Evolutionary conservation across 2,329 filamentous ascomycete genomes (phyloP).

Genomic region (Chalara sp.): DNA sequence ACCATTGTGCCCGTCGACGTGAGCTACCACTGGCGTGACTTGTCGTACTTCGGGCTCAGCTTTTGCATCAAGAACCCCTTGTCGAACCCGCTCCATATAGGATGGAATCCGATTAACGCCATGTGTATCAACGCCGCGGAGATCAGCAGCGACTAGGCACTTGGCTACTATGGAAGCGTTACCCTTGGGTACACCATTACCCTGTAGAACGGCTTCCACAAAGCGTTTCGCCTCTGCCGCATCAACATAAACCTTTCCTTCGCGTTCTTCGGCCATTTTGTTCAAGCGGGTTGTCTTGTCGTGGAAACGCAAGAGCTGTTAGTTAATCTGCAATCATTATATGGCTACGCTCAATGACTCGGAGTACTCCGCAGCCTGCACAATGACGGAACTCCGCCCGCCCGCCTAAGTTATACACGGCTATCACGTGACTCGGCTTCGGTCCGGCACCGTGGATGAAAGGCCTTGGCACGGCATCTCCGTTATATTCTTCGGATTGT

Average conservation of each 20-base stretch:
- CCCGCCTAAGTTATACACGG: too few relatives aligned
- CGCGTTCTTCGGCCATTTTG: too few relatives aligned
- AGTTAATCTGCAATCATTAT: too few relatives aligned
- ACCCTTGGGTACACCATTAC: constrained; percentile 50
- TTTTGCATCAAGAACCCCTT: constrained; percentile 57
- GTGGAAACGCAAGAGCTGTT: too few relatives aligned
- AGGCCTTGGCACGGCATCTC: too few relatives aligned
- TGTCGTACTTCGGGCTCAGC: constrained; percentile 53
- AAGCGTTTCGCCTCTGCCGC: constrained; percentile 27
- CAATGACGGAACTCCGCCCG: too few relatives aligned
- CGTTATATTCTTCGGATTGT: too few relatives aligned
- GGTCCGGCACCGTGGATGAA: too few relatives aligned
- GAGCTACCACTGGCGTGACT: constrained; percentile 64
- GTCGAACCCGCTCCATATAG: constrained; percentile 67
- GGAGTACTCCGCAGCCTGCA: too few relatives aligned
- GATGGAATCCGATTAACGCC: constrained; percentile 72
- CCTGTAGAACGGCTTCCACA: constrained; percentile 47
- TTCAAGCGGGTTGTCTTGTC: too few relatives aligned
- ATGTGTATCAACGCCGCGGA: constrained; percentile 75
- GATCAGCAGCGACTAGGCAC: constrained; percentile 66
- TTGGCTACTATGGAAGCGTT: constrained; percentile 59
- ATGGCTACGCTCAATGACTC: too few relatives aligned
- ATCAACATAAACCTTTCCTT: not conserved
- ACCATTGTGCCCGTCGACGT: constrained; percentile 56
- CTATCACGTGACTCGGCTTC: too few relatives aligned